Base-by-base conservation (phyloP, 441 rosid species). In the Theobroma grandiflorum region DNA sequence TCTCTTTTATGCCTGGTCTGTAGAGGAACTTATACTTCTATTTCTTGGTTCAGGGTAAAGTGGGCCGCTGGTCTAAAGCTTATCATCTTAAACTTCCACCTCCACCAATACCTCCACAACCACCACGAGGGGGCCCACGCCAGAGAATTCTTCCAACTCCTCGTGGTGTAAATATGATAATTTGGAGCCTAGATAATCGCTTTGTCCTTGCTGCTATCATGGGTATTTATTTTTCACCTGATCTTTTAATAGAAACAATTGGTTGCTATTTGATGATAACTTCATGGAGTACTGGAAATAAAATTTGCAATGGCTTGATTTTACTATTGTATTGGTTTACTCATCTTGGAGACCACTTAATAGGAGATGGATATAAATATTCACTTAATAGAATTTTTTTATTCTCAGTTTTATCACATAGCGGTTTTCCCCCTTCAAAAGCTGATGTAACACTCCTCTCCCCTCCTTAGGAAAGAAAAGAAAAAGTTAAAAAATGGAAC, bases 141-240 rank as follows among this genome's bases (percentile, higher is more conserved):
- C 99, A 97, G 84, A 91, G 99, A 88, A 87, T 92, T 77, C 91
- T 96, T 79, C 99, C 99, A 57, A 96, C 98, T 67, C 99, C 98
- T 79, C 98, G 99, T 53, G 99, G 99, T 81, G 99, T 97, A 74
- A 97, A 94, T 86, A 97, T 96, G 99, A 92, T 97, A 45, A 90
- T 88, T 31, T 96, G 99, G 99, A 97, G 99, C 88, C 89, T 97
- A 72, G 99, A 97, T 87, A 94, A 97, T 88, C 97, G 98, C 79
- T 97, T 97, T 90, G 99, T 97, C 79, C 99, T 97, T 84, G 99
- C 99, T 47, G 99, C 99, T 80, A 93, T 92, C 62, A 96, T 97
- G 99, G 99, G 99, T 97, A 94, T 67, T 69, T 72, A 31, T 38
- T 66, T 62, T 78, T 58, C 61, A 18, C 53, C 31, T n/a, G 47